Evolutionary conservation across 345 rosid species (phyloP).

Genomic region (Pelargonium nanum): DNA sequence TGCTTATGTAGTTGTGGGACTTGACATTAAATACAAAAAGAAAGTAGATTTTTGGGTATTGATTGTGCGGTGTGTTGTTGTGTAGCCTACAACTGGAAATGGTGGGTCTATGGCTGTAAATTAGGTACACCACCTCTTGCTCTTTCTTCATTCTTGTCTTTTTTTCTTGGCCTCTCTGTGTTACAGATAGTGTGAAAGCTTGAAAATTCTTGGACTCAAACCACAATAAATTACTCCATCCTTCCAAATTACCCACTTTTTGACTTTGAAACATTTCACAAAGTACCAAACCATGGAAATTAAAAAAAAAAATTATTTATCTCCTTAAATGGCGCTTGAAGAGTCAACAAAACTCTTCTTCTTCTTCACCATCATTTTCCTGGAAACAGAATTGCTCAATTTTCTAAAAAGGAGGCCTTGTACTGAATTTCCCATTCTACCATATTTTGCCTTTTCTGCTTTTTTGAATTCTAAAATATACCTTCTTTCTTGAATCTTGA

Average conservation of each 20-base stretch:
- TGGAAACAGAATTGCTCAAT: neutral
- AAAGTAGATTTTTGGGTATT: neutral
- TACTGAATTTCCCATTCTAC: no score
- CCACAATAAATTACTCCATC: neutral
- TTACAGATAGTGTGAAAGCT: neutral
- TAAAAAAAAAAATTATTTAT: no score
- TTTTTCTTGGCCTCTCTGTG: no score
- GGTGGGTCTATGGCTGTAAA: neutral
- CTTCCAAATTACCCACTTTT: neutral
- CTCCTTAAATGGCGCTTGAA: neutral
- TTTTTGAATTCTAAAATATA: no score
- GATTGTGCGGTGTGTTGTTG: neutral
- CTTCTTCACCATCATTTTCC: neutral
- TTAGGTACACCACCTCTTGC: neutral
- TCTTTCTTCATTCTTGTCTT: neutral
- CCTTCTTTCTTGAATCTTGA: no score
- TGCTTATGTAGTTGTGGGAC: no score
- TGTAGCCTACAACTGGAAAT: neutral
- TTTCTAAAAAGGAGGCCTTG: no score
- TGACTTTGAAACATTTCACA: neutral
- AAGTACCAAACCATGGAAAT: neutral
- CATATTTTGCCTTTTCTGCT: neutral
- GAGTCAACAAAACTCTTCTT: neutral
- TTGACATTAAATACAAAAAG: neutral
- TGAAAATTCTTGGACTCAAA: neutral